These are phyloP conservation scores for Erucastrum elatum DNA, from an alignment of 345 rosid genomes.

Conservation along the genomic window DNA sequence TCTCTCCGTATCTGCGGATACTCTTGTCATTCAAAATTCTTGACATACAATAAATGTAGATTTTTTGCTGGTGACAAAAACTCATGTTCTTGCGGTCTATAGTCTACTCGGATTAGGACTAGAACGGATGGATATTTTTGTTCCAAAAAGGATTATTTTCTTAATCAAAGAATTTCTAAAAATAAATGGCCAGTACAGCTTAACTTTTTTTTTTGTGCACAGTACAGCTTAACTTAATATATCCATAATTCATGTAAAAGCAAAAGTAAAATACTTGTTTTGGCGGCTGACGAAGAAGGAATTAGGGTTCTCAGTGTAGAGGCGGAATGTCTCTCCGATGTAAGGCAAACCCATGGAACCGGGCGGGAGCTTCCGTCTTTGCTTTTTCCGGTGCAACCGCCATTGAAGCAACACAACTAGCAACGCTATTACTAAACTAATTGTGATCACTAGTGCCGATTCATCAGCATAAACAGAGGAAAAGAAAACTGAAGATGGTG, in stretches of 20 bases:
- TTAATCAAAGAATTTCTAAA: no score
- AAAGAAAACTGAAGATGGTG: conserved; percentile 10
- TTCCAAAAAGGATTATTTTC: no score
- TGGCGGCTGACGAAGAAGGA: conserved; percentile 74
- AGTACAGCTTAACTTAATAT: no score
- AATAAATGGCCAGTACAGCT: no score
- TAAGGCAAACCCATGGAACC: conserved; percentile 99
- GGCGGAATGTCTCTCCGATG: conserved; percentile 87
- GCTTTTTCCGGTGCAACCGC: conserved; percentile 38
- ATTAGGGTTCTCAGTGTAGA: conserved; percentile 81
- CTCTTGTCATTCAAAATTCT: not conserved
- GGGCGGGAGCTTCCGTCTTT: conserved; percentile 62
- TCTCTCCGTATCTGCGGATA: conserved; percentile 67
- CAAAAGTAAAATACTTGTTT: conserved; percentile 51
- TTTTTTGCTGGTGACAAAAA: no score
- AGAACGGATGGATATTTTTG: no score
- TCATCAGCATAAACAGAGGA: conserved; percentile 15
- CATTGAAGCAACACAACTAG: conserved; percentile 43
- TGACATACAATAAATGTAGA: no score
- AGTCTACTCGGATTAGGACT: no score
- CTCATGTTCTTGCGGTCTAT: no score
- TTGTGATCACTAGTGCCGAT: conserved; percentile 16
- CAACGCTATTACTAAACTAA: conserved; percentile 26
- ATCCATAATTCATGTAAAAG: not conserved
- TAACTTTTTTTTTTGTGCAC: no score